Base-by-base conservation (phyloP, 108 stramenopile genomes). In the Craspedostauros australis region DNA sequence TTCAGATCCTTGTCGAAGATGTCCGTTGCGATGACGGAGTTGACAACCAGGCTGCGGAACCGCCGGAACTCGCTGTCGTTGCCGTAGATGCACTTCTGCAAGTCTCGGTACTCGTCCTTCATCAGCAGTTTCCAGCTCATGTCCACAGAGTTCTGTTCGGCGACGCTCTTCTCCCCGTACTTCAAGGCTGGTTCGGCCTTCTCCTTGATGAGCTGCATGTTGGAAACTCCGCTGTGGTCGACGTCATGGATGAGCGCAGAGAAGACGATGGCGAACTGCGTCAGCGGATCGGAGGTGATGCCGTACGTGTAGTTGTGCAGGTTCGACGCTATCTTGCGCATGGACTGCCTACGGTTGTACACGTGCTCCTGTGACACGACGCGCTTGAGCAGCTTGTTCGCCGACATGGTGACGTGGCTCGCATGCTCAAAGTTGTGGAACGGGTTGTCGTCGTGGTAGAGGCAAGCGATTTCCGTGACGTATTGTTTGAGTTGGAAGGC, bases 381-480 rank as follows among this genome's bases (percentile, higher is more conserved):
- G 18, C 66, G 46, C 33, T 67, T 26, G 5, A 82, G 66, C 6
- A 82, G 56, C 49, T 82, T 77, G 19, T 74, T 62, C 7, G 76
- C 59, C 18, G 73, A 68, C 68, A 66, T 51, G 39, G 73, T 66
- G 8, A 61, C 75, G 33, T 72, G 70, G 30, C 57, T 60, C 15
- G 80, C 80, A 32, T 82, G 80, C 30, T 76, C 72, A 31, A 82
- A 72, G 46, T 72, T 75, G 66, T 86, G 84, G 37, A 82, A 86
- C 19, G 51, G 46, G 55, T 78, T 73, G 42, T 75, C 54, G 19
- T 50, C 42, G 7, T 46, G 56, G 45, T 86, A 86, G 61, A 78
- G 61, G 40, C 56, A 50, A 5, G 79, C 80, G 28, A 86, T 80
- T 25, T 40, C 60, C 32, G 68, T 68, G 37, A 86, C 68, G 43